phyloP scores from a whole-genome alignment of 208 protist species.

The Trypanosoma congolense region DNA sequence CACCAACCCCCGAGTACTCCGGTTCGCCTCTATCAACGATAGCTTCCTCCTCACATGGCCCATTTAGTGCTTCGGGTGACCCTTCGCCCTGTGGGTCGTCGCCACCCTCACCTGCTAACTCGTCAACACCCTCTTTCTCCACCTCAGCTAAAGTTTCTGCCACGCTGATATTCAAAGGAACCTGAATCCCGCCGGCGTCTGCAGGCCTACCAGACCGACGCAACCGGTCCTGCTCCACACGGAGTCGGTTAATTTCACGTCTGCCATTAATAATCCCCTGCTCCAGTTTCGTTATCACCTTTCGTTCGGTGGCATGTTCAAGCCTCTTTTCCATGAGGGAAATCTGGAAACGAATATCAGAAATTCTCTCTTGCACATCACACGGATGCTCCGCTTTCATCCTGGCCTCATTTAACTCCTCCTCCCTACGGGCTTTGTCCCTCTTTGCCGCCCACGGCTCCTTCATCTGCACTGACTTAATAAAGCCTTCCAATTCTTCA shows the following conservation, averaged over 20 bases:
- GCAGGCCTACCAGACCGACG: constrained; percentile 54
- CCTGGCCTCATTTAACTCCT: constrained; percentile 29
- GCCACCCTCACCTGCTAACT: not conserved
- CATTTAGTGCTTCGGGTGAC: constrained; percentile 9
- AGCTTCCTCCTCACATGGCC: constrained; percentile 7
- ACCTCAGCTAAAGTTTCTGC: constrained; percentile 69
- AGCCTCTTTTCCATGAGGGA: constrained; percentile 80
- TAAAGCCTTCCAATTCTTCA: constrained; percentile 86
- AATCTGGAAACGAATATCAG: constrained; percentile 71
- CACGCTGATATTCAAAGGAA: constrained; percentile 70
- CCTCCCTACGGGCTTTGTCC: constrained; percentile 48
- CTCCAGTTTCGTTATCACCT: constrained; percentile 70
- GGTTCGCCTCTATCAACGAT: not conserved
- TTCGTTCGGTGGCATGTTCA: constrained; percentile 58
- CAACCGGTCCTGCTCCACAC: constrained; percentile 84
- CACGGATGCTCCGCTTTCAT: constrained; percentile 25
- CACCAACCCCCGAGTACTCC: not conserved
- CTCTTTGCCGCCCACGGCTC: constrained; percentile 61
- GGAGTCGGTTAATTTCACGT: constrained; percentile 67
- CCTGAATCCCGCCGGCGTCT: constrained; percentile 36
- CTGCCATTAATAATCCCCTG: constrained; percentile 66
- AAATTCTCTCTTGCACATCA: constrained; percentile 62
- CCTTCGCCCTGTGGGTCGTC: constrained; percentile 15
- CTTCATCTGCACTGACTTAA: constrained; percentile 61
- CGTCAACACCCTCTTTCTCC: constrained; percentile 15